Base-by-base conservation (phyloP, 2,329 filamentous ascomycete genomes). In the Exophiala dermatitidis region DNA sequence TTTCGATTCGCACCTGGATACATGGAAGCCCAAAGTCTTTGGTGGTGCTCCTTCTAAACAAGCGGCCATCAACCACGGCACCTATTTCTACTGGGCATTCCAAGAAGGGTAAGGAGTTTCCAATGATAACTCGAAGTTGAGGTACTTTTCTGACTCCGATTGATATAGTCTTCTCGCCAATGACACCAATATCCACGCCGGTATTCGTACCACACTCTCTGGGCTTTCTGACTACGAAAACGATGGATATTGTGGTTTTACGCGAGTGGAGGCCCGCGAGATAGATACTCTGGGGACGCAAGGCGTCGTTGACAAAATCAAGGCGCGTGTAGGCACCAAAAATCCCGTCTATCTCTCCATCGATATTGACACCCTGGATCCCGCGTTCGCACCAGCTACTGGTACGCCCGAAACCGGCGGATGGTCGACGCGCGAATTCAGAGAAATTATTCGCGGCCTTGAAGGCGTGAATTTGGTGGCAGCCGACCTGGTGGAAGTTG, bases 1-100 rank as follows among this genome's bases (percentile, higher is more conserved):
- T 36, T 46, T 56, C 32, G 54, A 56, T 30, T 40, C 54, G 19
- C 54, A 56, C 33, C 46, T 56, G n/a, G 54, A 56, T 32, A 52
- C 53, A 0, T 52, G 49, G 49, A 49, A 45, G 4, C 54, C 54
- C 4, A 56, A 56, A 12, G 54, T 52, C 9, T 56, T 52, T 37
- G 49, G 45, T 2, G 54, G 50, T 5, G 54, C 50, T 37, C 45
- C 12, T 9, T 46, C 45, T 26, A 53, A 53, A 45, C 54, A 56
- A 10, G 45, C 54, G 2, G 44, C 52, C 33, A 53, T 49, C 38
- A 42, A 49, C 19, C 40, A 56, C 37, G 54, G 54, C 5, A 56
- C 54, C 3, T 42, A 41, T 2, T 56, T 46, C 50, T 56, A 50
- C 19, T 50, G 46, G 40, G 54, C 54, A 0, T 49, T 40, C 34